Evolutionary conservation across 371 early-diverging fungal genomes (phyloP), one percentile per base, ranked within the genome.

Genomic region (Mucor indicus): DNA sequence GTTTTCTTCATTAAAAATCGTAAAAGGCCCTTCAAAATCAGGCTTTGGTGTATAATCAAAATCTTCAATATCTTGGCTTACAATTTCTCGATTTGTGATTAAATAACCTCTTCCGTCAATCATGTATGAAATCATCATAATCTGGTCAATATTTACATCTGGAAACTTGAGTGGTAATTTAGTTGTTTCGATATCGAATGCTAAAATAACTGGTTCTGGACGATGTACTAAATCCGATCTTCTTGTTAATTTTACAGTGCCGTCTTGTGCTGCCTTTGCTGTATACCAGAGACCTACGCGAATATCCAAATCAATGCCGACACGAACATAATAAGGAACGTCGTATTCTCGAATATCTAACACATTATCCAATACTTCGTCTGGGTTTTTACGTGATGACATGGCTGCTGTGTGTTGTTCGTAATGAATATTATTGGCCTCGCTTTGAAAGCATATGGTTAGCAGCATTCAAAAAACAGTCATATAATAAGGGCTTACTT

Each of bases 91-190:
- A 69, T 99, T 99, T 15, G 95, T 95, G 47, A 99, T 98, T 35
- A 99, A 75, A 59, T 86, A 98, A 0, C 99, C 99, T 72, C 88
- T 87, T 10, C 95, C 96, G 50, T 97, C 96, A 50, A 97, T 87
- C 97, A 98, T 97, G 64, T 98, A 96, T 11, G 99, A 99, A 67
- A 99, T 98, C 99, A 99, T 99, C 97, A 99, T 99, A 55, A 99
- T 91, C 24, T 84, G 74, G 69, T 99, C 99, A 29, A 84, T 84
- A 0, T 81, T 56, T 0, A 98, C 79, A 64, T 97, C 98, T 8
- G 99, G 99, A 65, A 99, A 99, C 73, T 98, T 98, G 24, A 99
- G 82, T 11, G 99, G 99, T 38, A 91, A 69, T 67, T 99, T 99
- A 7, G 98, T 96, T 0, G 99, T 98, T 72, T 99, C 99, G 44